Evolutionary conservation across 768 basidiomycete genomes (phyloP).

Genomic region (Boletus rufocinnamomeus): DNA sequence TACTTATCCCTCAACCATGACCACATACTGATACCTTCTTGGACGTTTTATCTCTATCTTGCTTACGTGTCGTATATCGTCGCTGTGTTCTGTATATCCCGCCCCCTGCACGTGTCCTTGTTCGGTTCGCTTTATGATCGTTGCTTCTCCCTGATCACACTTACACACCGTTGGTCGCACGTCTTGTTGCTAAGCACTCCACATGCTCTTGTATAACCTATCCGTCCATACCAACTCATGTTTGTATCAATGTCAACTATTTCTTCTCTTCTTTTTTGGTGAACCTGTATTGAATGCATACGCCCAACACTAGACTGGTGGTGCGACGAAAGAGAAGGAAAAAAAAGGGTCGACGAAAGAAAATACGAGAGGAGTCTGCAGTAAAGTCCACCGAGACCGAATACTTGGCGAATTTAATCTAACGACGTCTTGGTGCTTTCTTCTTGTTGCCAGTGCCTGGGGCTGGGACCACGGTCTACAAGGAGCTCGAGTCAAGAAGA

Average conservation of each 20-base stretch:
- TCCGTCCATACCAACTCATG: constrained; percentile 14
- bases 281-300: background rate
- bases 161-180: background rate
- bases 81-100: constrained; percentile 19
- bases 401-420: background rate
- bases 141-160: background rate
- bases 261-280: background rate
- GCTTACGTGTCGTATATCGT: constrained; percentile 21
- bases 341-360: background rate
- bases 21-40: constrained; percentile 27
- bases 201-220: constrained; percentile 21
- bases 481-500: constrained; percentile 6
- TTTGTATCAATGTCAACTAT: constrained; percentile 25
- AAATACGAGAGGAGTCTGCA: background rate
- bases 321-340: background rate
- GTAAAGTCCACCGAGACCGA: background rate
- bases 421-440: constrained; percentile 30
- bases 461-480: constrained; percentile 3
- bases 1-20: background rate
- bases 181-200: constrained; percentile 4
- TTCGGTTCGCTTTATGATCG: constrained; percentile 5
- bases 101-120: background rate
- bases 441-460: constrained; percentile 22
- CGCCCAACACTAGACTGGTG: background rate
- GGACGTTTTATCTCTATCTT: constrained; percentile 15